A percentile compares a stretch with the other conserved stretches of the same genome.
phyloP scores from a whole-genome alignment of 345 rosid genomes.

The Clausena lansium region DNA sequence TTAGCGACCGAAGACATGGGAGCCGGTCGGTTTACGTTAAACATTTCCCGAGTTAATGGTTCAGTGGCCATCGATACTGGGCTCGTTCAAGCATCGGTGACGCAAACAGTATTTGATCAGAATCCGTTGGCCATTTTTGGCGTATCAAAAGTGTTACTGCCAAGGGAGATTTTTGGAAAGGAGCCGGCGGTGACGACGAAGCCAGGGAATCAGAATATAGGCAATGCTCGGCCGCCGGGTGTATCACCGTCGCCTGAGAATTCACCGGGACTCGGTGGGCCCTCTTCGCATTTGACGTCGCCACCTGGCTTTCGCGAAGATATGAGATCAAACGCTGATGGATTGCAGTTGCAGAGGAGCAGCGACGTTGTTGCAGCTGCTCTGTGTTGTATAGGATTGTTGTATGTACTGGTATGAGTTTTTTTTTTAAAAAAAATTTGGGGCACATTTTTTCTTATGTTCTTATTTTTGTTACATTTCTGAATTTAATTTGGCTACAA shows the following conservation, averaged over 20 bases:
- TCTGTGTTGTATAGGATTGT: constrained; percentile 60
- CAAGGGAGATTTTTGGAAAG: constrained; percentile 67
- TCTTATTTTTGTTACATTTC: constrained; percentile 17
- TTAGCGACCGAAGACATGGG: constrained; percentile 81
- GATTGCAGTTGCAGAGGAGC: constrained; percentile 1
- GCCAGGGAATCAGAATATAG: constrained; percentile 28
- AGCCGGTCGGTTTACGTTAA: constrained; percentile 75
- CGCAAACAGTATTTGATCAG: constrained; percentile 84
- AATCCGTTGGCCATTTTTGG: constrained; percentile 89
- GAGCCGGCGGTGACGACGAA: constrained; percentile 26
- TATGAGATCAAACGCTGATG: constrained; percentile 29
- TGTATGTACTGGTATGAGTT: constrained; percentile 52
- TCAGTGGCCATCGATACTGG: constrained; percentile 79
- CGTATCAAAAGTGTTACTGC: constrained; percentile 76
- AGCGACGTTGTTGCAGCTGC: constrained; percentile 24
- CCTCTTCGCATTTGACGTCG: constrained; percentile 43
- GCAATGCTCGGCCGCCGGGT: constrained; percentile 47
- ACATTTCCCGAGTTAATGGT: constrained; percentile 77
- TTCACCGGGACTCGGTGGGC: constrained; percentile 30
- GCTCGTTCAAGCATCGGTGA: constrained; percentile 72
- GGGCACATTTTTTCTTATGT: not conserved
- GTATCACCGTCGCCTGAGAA: constrained; percentile 46
- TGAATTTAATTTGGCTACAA: constrained; percentile 43
- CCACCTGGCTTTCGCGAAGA: constrained; percentile 47
- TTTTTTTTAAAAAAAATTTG: constrained; percentile 6